A percentile compares a stretch with the other conserved stretches of the same genome.
Conservation (phyloP, 352 stramenopile genomes). For the Globisporangium uncinulatum region DNA sequence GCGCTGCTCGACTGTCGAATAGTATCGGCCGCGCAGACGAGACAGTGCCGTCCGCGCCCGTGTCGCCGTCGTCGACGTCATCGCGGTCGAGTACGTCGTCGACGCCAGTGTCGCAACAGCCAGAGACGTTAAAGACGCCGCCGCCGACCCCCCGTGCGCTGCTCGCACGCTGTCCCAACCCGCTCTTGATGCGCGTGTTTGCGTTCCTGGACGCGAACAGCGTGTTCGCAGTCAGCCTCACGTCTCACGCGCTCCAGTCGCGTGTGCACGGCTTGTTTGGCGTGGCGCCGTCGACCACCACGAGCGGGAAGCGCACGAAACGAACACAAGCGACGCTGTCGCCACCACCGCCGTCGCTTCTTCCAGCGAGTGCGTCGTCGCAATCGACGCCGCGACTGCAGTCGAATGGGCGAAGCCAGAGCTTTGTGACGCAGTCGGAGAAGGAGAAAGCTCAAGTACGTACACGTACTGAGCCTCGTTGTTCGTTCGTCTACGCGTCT, state of each 20-base stretch:
- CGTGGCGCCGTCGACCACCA: conserved; percentile 13
- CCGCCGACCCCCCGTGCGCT: conserved; percentile 17
- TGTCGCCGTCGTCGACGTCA: conserved; percentile 8
- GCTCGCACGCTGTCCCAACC: conserved; percentile 39
- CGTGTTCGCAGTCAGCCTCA: conserved; percentile 66
- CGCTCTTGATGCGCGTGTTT: conserved; percentile 62
- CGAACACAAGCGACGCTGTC: too few relatives aligned
- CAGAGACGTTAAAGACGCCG: not conserved
- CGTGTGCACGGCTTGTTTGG: conserved; percentile 69
- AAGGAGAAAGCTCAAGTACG: not conserved
- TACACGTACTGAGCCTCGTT: not conserved
- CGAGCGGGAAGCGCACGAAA: too few relatives aligned
- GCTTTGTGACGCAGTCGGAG: conserved; percentile 17
- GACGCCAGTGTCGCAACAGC: not conserved
- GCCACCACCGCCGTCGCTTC: conserved; percentile 1
- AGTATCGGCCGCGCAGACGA: too few relatives aligned
- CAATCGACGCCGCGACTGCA: conserved; percentile 7
- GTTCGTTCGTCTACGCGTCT: too few relatives aligned
- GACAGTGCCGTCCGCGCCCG: too few relatives aligned
- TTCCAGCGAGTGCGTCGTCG: conserved; percentile 16
- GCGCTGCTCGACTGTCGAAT: too few relatives aligned
- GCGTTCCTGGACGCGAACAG: conserved; percentile 63
- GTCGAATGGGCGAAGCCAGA: conserved; percentile 25
- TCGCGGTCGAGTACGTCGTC: conserved; percentile 9
- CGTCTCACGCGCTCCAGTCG: conserved; percentile 36